Evolutionary conservation across 2,329 filamentous ascomycete species (phyloP).

Genomic region (Pseudopithomyces maydicus): DNA sequence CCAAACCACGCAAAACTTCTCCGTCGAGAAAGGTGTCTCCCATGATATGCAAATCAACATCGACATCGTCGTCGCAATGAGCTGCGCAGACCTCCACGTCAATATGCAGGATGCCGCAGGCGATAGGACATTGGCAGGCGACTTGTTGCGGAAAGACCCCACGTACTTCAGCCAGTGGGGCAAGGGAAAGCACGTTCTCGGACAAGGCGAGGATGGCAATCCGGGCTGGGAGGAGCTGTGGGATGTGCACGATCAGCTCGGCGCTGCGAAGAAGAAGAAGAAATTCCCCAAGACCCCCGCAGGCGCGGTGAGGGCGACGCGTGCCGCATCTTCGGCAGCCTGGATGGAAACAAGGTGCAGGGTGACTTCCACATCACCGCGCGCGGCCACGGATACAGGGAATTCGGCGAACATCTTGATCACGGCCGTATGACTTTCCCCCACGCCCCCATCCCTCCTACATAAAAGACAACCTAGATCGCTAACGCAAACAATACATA

Average conservation of each 20-base stretch:
- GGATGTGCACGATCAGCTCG: conserved; percentile 90
- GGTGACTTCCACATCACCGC: conserved; percentile 98
- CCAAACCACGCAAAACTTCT: conserved; percentile 84
- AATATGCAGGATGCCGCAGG: conserved; percentile 97
- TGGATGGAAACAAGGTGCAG: conserved; percentile 95
- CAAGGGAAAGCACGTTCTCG: conserved; percentile 64
- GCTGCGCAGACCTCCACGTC: conserved; percentile 84
- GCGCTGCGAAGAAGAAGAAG: conserved; percentile 68
- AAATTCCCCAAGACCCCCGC: conserved; percentile 73
- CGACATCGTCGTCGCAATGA: conserved; percentile 90
- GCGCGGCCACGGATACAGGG: conserved; percentile 90
- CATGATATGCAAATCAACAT: conserved; percentile 92
- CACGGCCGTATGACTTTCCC: conserved; percentile 67
- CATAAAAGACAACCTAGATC: conserved; percentile 1
- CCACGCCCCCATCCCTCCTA: neutral
- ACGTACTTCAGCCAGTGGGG: conserved; percentile 83
- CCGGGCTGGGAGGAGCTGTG: conserved; percentile 68
- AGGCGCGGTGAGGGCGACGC: conserved; percentile 67
- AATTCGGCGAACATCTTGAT: conserved; percentile 78
- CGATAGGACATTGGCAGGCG: conserved; percentile 84
- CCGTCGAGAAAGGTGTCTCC: conserved; percentile 88
- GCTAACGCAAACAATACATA: too few species aligned
- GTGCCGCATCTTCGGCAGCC: conserved; percentile 85
- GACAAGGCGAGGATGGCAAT: conserved; percentile 36
- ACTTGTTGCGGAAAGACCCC: conserved; percentile 72